These are phyloP conservation scores for Fusarium temperatum DNA, from an alignment of 2,329 filamentous ascomycete species.

Conservation along the genomic window DNA sequence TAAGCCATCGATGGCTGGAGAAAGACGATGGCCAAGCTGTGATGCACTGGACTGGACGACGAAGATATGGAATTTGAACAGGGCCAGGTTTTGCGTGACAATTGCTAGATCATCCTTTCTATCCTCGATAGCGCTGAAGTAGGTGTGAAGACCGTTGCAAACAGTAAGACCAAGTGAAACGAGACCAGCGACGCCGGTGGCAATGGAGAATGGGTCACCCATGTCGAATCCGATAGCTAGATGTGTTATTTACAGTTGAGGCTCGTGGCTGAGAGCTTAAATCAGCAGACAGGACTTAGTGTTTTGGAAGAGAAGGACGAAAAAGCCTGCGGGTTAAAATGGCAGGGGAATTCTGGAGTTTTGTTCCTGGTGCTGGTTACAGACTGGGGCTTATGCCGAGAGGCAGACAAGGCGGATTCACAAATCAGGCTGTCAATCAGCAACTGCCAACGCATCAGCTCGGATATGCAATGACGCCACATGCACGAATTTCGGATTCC, in stretches of 20 bases:
- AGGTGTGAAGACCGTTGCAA: neutral
- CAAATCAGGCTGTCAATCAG: too few species aligned
- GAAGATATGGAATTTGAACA: neutral
- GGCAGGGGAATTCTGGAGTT: fast-evolving
- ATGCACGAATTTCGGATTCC: too few species aligned
- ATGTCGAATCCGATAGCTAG: neutral
- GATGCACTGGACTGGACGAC: fast-evolving
- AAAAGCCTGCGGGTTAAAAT: fast-evolving
- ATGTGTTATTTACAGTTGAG: too few species aligned
- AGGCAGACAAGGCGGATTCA: neutral
- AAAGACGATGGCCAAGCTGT: neutral
- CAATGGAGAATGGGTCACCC: neutral
- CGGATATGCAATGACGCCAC: too few species aligned
- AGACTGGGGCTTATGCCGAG: neutral
- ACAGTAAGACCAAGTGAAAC: neutral
- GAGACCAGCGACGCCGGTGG: constrained; percentile 4
- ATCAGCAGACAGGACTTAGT: too few species aligned
- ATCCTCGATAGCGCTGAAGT: neutral
- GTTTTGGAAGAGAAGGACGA: fast-evolving
- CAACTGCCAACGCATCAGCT: too few species aligned
- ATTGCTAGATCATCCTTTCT: neutral
- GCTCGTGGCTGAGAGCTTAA: too few species aligned
- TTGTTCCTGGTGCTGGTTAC: neutral
- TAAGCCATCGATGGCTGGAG: neutral
- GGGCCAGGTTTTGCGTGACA: fast-evolving